These are phyloP conservation scores for Carex arenaria DNA, from an alignment of 202 grass and related monocot species.

Conservation along the genomic window DNA sequence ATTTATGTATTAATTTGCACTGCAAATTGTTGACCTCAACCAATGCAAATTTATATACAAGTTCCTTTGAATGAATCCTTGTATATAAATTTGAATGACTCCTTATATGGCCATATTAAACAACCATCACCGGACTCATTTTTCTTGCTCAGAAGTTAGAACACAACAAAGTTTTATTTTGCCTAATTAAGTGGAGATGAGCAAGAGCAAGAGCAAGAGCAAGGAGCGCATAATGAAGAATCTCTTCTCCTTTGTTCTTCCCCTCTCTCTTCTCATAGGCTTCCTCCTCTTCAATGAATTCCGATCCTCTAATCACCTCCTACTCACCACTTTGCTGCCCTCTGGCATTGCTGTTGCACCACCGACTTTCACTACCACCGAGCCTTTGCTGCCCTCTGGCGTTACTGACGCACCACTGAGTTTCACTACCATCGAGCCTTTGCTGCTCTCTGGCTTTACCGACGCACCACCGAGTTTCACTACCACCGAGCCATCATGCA, in stretches of 20 bases:
- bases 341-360: too few relatives aligned
- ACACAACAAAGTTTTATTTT: not conserved
- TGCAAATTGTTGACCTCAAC: too few relatives aligned
- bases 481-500: constrained; percentile 6
- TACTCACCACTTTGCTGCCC: not conserved
- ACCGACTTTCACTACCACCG: too few relatives aligned
- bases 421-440: too few relatives aligned
- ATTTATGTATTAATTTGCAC: too few relatives aligned
- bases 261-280: not conserved
- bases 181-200: not conserved
- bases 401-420: too few relatives aligned
- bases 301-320: not conserved
- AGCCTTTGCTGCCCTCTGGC: too few relatives aligned
- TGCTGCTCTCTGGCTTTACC: not conserved
- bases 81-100: too few relatives aligned
- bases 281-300: not conserved
- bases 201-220: not conserved
- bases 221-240: not conserved
- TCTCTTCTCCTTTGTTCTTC: constrained; percentile 10
- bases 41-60: too few relatives aligned
- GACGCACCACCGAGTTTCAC: not conserved
- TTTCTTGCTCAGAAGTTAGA: not conserved
- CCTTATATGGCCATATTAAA: too few relatives aligned
- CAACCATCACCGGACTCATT: too few relatives aligned
- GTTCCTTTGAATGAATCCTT: too few relatives aligned